Percentiles rank a stretch among this genome's conserved stretches.
Conservation (phyloP, 2,329 filamentous ascomycete genomes). For the Cladosporium halotolerans region DNA sequence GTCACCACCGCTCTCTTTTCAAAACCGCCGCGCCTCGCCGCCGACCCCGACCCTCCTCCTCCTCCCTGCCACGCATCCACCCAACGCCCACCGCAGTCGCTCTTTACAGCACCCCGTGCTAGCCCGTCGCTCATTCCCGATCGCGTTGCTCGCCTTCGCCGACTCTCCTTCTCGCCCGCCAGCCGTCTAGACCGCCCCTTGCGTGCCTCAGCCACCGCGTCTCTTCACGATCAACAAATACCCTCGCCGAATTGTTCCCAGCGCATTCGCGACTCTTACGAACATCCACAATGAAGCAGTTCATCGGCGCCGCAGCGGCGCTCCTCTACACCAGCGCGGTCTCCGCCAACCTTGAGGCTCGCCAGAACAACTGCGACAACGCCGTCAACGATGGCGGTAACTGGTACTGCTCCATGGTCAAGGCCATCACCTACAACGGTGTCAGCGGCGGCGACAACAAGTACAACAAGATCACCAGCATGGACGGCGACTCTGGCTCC, state of each 20-base stretch:
- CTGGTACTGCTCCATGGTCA: conserved; percentile 60
- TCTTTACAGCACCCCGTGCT: conserved; percentile 6
- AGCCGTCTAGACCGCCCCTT: conserved; percentile 3
- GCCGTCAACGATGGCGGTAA: conserved; percentile 45
- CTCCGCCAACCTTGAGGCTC: conserved; percentile 14
- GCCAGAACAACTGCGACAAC: conserved; percentile 22
- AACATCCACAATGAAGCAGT: conserved; percentile 27
- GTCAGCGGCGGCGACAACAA: conserved; percentile 40
- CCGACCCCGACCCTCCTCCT: not conserved
- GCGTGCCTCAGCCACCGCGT: conserved; percentile 1
- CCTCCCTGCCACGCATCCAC: not conserved
- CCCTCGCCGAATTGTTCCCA: conserved; percentile 6
- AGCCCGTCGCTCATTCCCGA: conserved; percentile 10
- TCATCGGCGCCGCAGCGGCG: conserved; percentile 24
- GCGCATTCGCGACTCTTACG: conserved; percentile 7
- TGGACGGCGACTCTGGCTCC: conserved; percentile 49
- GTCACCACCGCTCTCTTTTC: not conserved
- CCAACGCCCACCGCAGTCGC: conserved; percentile 7
- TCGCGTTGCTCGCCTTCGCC: conserved; percentile 6
- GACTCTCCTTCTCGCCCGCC: too few relatives aligned
- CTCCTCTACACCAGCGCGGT: conserved; percentile 25
- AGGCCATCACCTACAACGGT: conserved; percentile 58
- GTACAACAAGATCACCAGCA: conserved; percentile 59
- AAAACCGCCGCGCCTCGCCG: conserved; percentile 1
- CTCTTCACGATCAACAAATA: conserved; percentile 5